Percentiles rank a stretch among this genome's conserved stretches.
Evolutionary conservation across 148 eudicot genomes (phyloP).

Genomic region (Dysphania ambrosioides): DNA sequence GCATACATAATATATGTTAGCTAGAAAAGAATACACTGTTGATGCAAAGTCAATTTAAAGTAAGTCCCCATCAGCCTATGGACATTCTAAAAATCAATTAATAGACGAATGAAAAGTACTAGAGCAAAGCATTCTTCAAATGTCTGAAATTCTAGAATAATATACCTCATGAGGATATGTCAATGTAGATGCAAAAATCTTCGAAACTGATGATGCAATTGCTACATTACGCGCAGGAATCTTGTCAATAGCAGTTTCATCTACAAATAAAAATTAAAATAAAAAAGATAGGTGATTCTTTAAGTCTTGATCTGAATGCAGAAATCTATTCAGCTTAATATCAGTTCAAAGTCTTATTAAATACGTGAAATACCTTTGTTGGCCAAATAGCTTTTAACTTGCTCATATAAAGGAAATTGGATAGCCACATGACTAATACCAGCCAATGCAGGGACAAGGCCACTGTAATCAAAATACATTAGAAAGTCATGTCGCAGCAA

Average conservation of each 20-base stretch:
- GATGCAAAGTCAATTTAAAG: not conserved
- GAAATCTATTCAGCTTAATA: not conserved
- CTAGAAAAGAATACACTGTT: not conserved
- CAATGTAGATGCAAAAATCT: slow-evolving; percentile 90
- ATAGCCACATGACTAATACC: slow-evolving; percentile 96
- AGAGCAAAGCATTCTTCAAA: not conserved
- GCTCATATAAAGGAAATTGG: slow-evolving; percentile 86
- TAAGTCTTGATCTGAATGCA: not conserved
- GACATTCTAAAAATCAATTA: not conserved
- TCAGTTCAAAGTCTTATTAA: not conserved
- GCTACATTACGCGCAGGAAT: slow-evolving; percentile 77
- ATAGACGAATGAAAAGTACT: not conserved
- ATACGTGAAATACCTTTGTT: slow-evolving; percentile 42
- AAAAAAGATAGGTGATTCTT: slow-evolving; percentile 7
- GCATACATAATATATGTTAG: not conserved
- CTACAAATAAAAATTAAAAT: slow-evolving; percentile 44
- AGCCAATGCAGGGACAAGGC: slow-evolving; percentile 93
- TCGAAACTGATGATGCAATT: slow-evolving; percentile 91
- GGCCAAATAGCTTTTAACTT: slow-evolving; percentile 79
- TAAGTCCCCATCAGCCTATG: not conserved
- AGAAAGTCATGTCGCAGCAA: not conserved
- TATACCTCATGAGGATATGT: slow-evolving; percentile 99
- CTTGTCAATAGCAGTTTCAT: slow-evolving; percentile 60
- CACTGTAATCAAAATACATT: slow-evolving; percentile 45
- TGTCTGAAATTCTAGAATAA: not conserved